phyloP scores from a whole-genome alignment of 1,139 yeast species.

The Saccharomycopsis phalli region DNA sequence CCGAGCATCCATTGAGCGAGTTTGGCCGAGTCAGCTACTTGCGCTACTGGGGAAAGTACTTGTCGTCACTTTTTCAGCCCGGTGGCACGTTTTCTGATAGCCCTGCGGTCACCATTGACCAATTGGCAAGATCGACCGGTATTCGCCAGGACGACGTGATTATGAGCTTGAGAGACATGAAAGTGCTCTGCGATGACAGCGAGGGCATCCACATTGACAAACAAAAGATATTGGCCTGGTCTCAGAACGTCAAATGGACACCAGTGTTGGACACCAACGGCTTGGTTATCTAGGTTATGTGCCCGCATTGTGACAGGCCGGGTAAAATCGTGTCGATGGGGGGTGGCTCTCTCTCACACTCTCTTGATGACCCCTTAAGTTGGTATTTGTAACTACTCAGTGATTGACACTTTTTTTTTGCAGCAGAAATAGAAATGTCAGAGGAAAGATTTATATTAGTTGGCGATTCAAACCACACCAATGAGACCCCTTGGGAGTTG shows the following conservation, averaged over 20 bases:
- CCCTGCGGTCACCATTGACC: slow-evolving; percentile 36
- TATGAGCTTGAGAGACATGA: slow-evolving; percentile 54
- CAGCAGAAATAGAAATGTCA: background rate
- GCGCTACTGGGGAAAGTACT: slow-evolving; percentile 62
- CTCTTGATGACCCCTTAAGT: too few species aligned
- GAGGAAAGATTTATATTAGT: slow-evolving; percentile 4
- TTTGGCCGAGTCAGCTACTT: slow-evolving; percentile 70
- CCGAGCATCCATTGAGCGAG: slow-evolving; percentile 83
- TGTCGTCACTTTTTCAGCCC: slow-evolving; percentile 35
- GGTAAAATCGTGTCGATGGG: background rate
- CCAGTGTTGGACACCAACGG: slow-evolving; percentile 20
- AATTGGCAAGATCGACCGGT: slow-evolving; percentile 53
- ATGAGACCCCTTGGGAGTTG: slow-evolving; percentile 13
- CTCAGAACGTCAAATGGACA: slow-evolving; percentile 21
- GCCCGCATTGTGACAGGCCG: background rate
- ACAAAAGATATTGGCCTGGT: slow-evolving; percentile 25
- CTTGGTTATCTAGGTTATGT: slow-evolving; percentile 22
- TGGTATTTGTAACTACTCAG: background rate
- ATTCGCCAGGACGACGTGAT: slow-evolving; percentile 64
- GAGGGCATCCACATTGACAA: slow-evolving; percentile 23
- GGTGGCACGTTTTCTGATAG: slow-evolving; percentile 29
- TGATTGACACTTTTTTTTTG: background rate
- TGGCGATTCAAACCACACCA: slow-evolving; percentile 3
- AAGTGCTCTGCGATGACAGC: slow-evolving; percentile 32
- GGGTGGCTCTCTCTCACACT: slow-evolving; percentile 2